These are phyloP conservation scores for Phaseolus lunatus DNA, from an alignment of 306 rosid species.

Conservation along the genomic window DNA sequence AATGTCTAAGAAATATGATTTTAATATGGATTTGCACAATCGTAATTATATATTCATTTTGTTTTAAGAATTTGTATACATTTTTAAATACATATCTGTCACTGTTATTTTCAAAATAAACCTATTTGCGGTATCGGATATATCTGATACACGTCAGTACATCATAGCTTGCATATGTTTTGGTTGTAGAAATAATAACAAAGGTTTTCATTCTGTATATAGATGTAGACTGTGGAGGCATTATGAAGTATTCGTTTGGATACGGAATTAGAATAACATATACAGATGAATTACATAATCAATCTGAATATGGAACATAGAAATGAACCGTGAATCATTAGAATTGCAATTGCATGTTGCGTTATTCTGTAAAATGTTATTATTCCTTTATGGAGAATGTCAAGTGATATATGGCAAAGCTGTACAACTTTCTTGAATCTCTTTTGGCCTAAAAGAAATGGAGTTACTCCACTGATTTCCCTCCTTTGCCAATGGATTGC, in stretches of 20 bases:
- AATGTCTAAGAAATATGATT: too few relatives aligned
- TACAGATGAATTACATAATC: not conserved
- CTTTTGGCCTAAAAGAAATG: constrained; percentile 11
- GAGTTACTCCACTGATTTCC: not conserved
- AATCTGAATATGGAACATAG: not conserved
- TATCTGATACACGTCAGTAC: too few relatives aligned
- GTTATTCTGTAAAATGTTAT: not conserved
- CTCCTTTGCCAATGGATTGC: constrained; percentile 46
- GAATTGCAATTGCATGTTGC: constrained; percentile 6
- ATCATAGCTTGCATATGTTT: not conserved
- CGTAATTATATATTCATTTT: too few relatives aligned
- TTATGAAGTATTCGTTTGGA: not conserved
- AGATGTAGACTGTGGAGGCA: not conserved
- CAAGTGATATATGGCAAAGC: not conserved
- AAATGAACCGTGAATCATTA: not conserved
- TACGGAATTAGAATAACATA: not conserved
- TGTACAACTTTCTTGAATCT: not conserved
- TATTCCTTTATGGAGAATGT: not conserved
- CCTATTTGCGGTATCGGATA: too few relatives aligned
- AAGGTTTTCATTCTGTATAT: not conserved
- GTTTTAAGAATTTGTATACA: too few relatives aligned
- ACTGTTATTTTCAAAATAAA: too few relatives aligned
- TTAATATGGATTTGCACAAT: too few relatives aligned
- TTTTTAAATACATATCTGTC: too few relatives aligned
- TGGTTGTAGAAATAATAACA: not conserved